These are phyloP conservation scores for Alternaria conjuncta DNA, from an alignment of 2,329 filamentous ascomycete genomes.

Conservation along the genomic window DNA sequence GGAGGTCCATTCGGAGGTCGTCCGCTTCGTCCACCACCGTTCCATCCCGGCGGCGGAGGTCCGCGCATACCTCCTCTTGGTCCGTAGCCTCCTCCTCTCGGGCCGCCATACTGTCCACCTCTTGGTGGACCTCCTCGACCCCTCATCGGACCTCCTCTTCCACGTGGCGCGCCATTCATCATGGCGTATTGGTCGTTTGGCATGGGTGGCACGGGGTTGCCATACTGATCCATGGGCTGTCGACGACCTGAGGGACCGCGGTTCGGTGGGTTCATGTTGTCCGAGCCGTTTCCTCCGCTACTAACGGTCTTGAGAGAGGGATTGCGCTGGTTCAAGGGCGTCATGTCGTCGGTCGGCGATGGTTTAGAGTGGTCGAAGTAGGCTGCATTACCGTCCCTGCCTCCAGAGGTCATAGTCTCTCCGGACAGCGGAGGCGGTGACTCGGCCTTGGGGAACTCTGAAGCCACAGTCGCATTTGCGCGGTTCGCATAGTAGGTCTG, in stretches of 20 bases:
- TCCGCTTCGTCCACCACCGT: slow-evolving; percentile 45
- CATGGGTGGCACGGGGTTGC: slow-evolving; percentile 61
- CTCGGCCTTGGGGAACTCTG: slow-evolving; percentile 58
- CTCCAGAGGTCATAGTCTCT: slow-evolving; percentile 64
- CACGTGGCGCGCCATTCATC: slow-evolving; percentile 43
- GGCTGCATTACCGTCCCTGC: slow-evolving; percentile 65
- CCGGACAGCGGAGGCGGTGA: slow-evolving; percentile 60
- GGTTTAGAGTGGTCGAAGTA: slow-evolving; percentile 69
- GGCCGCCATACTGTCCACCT: slow-evolving; percentile 43
- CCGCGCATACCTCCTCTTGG: slow-evolving; percentile 49
- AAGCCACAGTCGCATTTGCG: slow-evolving; percentile 35
- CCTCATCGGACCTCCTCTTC: slow-evolving; percentile 52
- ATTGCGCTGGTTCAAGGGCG: slow-evolving; percentile 71
- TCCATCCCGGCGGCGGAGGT: slow-evolving; percentile 52
- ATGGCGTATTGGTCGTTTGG: slow-evolving; percentile 52
- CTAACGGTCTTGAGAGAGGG: slow-evolving; percentile 65
- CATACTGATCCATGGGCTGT: slow-evolving; percentile 67
- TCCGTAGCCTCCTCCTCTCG: slow-evolving; percentile 46
- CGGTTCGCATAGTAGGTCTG: slow-evolving; percentile 78
- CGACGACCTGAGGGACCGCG: slow-evolving; percentile 48
- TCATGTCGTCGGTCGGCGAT: slow-evolving; percentile 69
- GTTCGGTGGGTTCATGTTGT: slow-evolving; percentile 42
- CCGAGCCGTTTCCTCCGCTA: slow-evolving; percentile 52
- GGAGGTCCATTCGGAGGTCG: slow-evolving; percentile 39
- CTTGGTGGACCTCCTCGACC: slow-evolving; percentile 50